A percentile compares a stretch with the other conserved stretches of the same genome.
phyloP scores from a whole-genome alignment of 176 grass and related monocot genomes.

The Thalia dealbata region DNA sequence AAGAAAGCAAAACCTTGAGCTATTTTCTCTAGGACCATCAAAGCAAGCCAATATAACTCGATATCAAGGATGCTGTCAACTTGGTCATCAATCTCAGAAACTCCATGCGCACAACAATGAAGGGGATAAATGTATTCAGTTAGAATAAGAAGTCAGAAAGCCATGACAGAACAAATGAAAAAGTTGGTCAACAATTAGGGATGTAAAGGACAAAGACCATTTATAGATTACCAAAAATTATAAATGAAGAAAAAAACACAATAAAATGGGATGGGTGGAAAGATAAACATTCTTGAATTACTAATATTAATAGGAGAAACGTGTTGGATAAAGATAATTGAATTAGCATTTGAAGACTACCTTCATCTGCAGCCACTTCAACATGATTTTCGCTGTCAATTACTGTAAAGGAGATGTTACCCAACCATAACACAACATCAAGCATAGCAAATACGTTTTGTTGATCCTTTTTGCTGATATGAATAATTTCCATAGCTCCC shows the following conservation, averaged over 20 bases:
- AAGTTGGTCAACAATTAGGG: background rate
- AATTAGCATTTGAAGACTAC: conserved; percentile 22
- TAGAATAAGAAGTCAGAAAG: background rate
- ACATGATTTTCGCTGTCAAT: conserved; percentile 98
- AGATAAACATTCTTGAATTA: background rate
- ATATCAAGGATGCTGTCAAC: background rate
- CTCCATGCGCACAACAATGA: background rate
- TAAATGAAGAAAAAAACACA: background rate
- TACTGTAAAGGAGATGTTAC: conserved; percentile 75
- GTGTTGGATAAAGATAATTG: background rate
- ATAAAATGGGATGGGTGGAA: background rate
- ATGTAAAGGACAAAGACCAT: background rate
- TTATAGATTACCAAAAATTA: background rate
- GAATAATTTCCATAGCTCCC: conserved; percentile 94
- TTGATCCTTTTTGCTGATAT: conserved; percentile 97
- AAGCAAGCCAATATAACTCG: background rate
- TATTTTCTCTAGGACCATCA: background rate
- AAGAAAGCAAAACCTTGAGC: background rate
- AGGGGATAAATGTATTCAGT: background rate
- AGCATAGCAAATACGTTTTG: conserved; percentile 81
- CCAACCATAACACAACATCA: conserved; percentile 81
- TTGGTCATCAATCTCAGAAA: background rate
- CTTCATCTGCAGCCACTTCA: conserved; percentile 84
- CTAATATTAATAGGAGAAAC: background rate
- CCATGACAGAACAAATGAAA: background rate